These are phyloP conservation scores for Quercus phellos DNA, from an alignment of 331 rosid genomes.

Conservation along the genomic window DNA sequence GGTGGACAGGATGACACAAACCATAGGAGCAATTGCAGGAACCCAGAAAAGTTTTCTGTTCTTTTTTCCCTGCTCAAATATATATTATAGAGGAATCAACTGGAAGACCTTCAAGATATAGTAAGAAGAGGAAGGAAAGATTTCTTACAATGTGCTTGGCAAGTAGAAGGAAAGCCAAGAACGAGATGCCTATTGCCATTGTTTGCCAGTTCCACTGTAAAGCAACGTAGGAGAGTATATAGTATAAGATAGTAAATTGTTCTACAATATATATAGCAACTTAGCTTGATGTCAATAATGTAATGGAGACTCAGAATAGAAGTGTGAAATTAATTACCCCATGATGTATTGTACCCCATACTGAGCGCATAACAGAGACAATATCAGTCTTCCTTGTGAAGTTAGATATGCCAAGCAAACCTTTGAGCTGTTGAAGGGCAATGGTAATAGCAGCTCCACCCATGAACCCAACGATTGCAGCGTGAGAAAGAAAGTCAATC, in stretches of 20 bases:
- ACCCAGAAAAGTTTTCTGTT: conserved; percentile 77
- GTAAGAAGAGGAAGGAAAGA: too few species aligned
- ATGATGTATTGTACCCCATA: conserved; percentile 54
- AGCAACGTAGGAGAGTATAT: neutral
- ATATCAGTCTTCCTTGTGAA: conserved; percentile 77
- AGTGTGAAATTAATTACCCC: conserved; percentile 48
- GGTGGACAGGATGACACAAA: conserved; percentile 79
- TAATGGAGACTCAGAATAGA: too few species aligned
- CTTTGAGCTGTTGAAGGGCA: conserved; percentile 95
- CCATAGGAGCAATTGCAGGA: conserved; percentile 86
- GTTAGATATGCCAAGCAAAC: conserved; percentile 69
- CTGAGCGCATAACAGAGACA: conserved; percentile 63
- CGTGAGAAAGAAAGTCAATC: conserved; percentile 92
- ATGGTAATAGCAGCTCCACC: conserved; percentile 98
- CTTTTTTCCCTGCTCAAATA: conserved; percentile 71
- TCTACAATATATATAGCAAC: too few species aligned
- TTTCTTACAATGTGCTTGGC: conserved; percentile 66
- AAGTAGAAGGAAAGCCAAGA: conserved; percentile 57
- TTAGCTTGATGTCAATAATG: too few species aligned
- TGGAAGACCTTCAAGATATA: too few species aligned
- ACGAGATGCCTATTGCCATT: conserved; percentile 62
- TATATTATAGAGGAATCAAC: neutral
- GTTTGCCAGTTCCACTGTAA: conserved; percentile 99
- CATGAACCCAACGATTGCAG: conserved; percentile 95
- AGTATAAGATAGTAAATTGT: too few species aligned